Base-by-base conservation (phyloP, 169 alveolate species). In the Babesia ovis region DNA sequence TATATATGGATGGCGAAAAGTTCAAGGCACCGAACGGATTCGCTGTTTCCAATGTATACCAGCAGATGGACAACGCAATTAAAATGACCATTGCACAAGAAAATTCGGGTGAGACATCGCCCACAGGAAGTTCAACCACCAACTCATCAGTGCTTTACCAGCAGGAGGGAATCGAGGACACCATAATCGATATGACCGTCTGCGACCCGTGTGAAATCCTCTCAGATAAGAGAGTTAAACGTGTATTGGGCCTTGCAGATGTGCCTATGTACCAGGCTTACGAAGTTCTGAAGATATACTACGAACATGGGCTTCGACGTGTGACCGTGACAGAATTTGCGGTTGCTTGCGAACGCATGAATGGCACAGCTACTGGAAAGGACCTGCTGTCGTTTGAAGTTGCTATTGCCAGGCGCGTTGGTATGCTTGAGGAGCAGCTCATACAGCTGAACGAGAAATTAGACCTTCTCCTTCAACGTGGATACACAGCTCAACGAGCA, bases 181-280 rank as follows among this genome's bases (percentile, higher is more conserved):
- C 59, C 1, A 41, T 74, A 12, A 74, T 74, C 25, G 77, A 74
- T 39, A 54, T 74, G 77, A 42, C 66, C 9, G 9, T 4, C 29
- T 20, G 32, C n/a, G 82, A 77, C 60, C 85, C 85, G 16, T 68
- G 34, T 8, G 27, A 25, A 9, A 48, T 37, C 18, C 48, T 77
- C 29, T 27, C 59, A 0, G 83, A 68, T 18, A 56, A 77, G 3
- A 77, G 46, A 3, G 68, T 77, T 46, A 29, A 50, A 51, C 50
- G 56, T 20, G 80, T 76, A 20, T 59, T 74, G 51, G 22, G 57
- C 8, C 22, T 37, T 11, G 79, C 83, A 9, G 82, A 39, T 18
- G 71, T 77, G 25, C 66, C 80, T 22, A 72, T 46, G 42, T 77
- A 55, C 55, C 83, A 68, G 67, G 85, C 85, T 12, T 77, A 68